Conservation (phyloP, 2,329 filamentous ascomycete species). For the Dothiorella sarmentorum region DNA sequence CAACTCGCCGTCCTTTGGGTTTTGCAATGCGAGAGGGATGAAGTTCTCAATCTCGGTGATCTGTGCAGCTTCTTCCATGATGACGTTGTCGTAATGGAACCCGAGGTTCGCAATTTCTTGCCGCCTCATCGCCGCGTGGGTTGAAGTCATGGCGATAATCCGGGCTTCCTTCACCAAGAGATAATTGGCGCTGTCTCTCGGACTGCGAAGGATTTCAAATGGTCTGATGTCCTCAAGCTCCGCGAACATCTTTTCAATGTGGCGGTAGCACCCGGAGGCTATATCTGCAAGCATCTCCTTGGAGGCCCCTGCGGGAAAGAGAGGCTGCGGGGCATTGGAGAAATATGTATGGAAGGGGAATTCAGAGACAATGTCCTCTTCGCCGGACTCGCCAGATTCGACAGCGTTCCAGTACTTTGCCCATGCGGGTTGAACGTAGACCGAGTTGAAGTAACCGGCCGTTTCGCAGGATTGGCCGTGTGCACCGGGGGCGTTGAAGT, state of each 20-base stretch:
- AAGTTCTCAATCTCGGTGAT: constrained; percentile 98
- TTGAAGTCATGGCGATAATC: constrained; percentile 97
- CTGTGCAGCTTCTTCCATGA: constrained; percentile 98
- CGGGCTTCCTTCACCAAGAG: constrained; percentile 93
- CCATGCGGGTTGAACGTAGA: constrained; percentile 89
- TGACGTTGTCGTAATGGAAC: constrained; percentile 94
- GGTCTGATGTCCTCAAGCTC: constrained; percentile 91
- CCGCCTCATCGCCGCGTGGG: constrained; percentile 90
- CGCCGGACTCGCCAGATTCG: constrained; percentile 54
- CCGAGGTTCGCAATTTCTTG: constrained; percentile 88
- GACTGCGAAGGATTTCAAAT: constrained; percentile 86
- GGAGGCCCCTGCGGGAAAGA: constrained; percentile 67
- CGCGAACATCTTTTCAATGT: constrained; percentile 85
- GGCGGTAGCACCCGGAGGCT: constrained; percentile 78
- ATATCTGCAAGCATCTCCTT: constrained; percentile 70
- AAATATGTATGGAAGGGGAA: constrained; percentile 94
- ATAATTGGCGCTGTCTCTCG: constrained; percentile 93
- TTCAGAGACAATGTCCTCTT: constrained; percentile 61
- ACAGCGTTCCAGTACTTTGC: constrained; percentile 71
- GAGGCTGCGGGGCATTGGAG: constrained; percentile 76
- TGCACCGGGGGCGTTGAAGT: constrained; percentile 84
- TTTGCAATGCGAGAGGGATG: constrained; percentile 90
- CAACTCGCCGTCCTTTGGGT: constrained; percentile 67
- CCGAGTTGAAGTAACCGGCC: constrained; percentile 91
- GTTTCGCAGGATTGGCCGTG: constrained; percentile 96